phyloP scores from a whole-genome alignment of 768 basidiomycete genomes.

The Pholiota conissans region DNA sequence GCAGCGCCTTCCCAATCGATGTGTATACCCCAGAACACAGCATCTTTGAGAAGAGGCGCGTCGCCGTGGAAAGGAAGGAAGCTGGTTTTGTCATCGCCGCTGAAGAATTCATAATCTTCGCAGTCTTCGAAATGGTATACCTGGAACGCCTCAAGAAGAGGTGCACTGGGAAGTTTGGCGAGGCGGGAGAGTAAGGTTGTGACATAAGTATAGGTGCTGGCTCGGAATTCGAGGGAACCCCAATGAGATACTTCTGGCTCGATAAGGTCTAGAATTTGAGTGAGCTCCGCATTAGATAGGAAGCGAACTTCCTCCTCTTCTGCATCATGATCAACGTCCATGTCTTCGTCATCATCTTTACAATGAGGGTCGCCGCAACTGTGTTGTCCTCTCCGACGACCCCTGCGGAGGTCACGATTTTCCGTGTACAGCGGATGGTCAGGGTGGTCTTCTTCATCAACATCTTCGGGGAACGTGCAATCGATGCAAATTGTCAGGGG shows the following conservation, averaged over 20 bases:
- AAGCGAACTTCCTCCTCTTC: slow-evolving; percentile 15
- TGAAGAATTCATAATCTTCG: slow-evolving; percentile 41
- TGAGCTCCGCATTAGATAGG: slow-evolving; percentile 33
- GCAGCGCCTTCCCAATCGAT: slow-evolving; percentile 59
- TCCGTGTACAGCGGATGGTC: slow-evolving; percentile 23
- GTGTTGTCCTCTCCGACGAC: slow-evolving; percentile 14
- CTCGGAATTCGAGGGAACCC: slow-evolving; percentile 48
- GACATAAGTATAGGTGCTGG: slow-evolving; percentile 48
- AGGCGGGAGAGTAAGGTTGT: slow-evolving; percentile 41
- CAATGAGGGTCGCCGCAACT: slow-evolving; percentile 6
- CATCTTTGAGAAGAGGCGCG: slow-evolving; percentile 48
- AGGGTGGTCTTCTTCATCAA: slow-evolving; percentile 24
- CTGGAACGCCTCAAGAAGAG: slow-evolving; percentile 51
- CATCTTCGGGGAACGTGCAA: slow-evolving; percentile 31
- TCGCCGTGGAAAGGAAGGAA: slow-evolving; percentile 54
- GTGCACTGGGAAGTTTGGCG: slow-evolving; percentile 45
- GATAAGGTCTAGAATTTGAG: slow-evolving; percentile 41
- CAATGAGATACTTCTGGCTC: slow-evolving; percentile 55
- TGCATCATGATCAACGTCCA: slow-evolving; percentile 6
- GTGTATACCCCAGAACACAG: slow-evolving; percentile 69
- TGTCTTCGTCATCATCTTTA: slow-evolving; percentile 9
- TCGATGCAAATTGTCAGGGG: slow-evolving; percentile 57
- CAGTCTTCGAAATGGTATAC: slow-evolving; percentile 59
- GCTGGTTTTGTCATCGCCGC: slow-evolving; percentile 34
- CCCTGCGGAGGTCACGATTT: background rate